Conservation (phyloP, 768 basidiomycete species). For the Lactarius psammicola region DNA sequence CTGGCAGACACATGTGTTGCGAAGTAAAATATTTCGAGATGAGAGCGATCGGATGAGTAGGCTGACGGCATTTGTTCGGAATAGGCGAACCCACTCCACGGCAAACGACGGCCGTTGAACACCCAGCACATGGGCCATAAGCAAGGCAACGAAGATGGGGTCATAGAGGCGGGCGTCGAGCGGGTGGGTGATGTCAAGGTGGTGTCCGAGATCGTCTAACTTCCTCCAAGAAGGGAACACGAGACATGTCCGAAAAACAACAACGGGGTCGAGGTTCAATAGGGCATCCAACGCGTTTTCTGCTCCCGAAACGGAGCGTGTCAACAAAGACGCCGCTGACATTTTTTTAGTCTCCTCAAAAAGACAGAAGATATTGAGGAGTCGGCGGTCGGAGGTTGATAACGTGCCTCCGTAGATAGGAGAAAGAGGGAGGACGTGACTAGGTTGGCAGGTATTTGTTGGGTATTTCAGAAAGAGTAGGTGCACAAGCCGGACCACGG, state of each 20-base stretch:
- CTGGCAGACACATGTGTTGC: constrained; percentile 59
- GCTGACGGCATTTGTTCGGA: constrained; percentile 76
- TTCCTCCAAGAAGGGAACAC: constrained; percentile 67
- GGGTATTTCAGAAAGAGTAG: constrained; percentile 75
- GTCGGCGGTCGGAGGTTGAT: constrained; percentile 56
- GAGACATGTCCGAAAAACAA: constrained; percentile 68
- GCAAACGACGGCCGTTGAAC: constrained; percentile 57
- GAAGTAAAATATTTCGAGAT: constrained; percentile 56
- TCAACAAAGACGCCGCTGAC: constrained; percentile 62
- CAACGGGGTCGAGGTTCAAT: constrained; percentile 63
- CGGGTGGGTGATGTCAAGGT: constrained; percentile 27
- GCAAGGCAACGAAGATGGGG: constrained; percentile 67
- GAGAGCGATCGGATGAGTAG: constrained; percentile 73
- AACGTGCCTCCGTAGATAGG: constrained; percentile 73
- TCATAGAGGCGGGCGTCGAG: constrained; percentile 62
- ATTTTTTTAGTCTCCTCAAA: constrained; percentile 71
- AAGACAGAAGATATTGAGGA: constrained; percentile 74
- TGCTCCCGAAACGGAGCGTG: constrained; percentile 47
- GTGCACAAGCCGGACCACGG: constrained; percentile 56
- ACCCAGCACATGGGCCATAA: constrained; percentile 65
- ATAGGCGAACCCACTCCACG: constrained; percentile 81
- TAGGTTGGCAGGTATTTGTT: constrained; percentile 79
- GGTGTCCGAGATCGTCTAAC: constrained; percentile 40
- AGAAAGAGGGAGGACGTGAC: constrained; percentile 76
- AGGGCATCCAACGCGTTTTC: constrained; percentile 60